Conservation (phyloP, 371 early-diverging fungal species). For the Massospora cicadina region DNA sequence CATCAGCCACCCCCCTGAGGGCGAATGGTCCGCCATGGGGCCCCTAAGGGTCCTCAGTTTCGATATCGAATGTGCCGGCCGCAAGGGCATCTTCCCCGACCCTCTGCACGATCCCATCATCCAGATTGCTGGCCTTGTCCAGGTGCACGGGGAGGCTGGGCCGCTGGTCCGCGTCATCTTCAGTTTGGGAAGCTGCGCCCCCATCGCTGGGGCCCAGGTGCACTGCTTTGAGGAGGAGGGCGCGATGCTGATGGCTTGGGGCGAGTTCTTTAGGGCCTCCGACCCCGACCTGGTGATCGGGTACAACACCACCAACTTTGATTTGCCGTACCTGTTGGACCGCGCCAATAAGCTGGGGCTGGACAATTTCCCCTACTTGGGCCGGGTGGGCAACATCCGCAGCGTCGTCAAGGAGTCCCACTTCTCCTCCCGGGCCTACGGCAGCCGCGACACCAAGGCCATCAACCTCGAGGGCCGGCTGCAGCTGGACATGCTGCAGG, state of each 20-base stretch:
- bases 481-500: slow-evolving; percentile 88
- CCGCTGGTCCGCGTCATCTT: slow-evolving; percentile 90
- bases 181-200: slow-evolving; percentile 72
- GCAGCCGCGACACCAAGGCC: slow-evolving; percentile 75
- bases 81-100: slow-evolving; percentile 95
- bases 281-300: slow-evolving; percentile 98
- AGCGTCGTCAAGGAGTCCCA: slow-evolving; percentile 66
- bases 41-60: slow-evolving; percentile 94
- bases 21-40: slow-evolving; percentile 85
- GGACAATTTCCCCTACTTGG: slow-evolving; percentile 63
- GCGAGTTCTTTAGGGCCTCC: slow-evolving; percentile 45
- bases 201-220: slow-evolving; percentile 87
- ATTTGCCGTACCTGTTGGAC: slow-evolving; percentile 95
- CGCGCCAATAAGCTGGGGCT: slow-evolving; percentile 71
- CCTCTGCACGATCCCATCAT: slow-evolving; percentile 94
- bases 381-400: slow-evolving; percentile 45
- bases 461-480: slow-evolving; percentile 90
- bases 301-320: slow-evolving; percentile 98
- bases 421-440: slow-evolving; percentile 86
- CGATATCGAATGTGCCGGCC: slow-evolving; percentile 98
- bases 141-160: slow-evolving; percentile 69
- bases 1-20: slow-evolving; percentile 72
- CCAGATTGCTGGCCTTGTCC: slow-evolving; percentile 96
- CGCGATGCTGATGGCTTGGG: slow-evolving; percentile 76
- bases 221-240: slow-evolving; percentile 68